Evolutionary conservation across 768 basidiomycete genomes (phyloP).

Genomic region (Tylopilus felleus): DNA sequence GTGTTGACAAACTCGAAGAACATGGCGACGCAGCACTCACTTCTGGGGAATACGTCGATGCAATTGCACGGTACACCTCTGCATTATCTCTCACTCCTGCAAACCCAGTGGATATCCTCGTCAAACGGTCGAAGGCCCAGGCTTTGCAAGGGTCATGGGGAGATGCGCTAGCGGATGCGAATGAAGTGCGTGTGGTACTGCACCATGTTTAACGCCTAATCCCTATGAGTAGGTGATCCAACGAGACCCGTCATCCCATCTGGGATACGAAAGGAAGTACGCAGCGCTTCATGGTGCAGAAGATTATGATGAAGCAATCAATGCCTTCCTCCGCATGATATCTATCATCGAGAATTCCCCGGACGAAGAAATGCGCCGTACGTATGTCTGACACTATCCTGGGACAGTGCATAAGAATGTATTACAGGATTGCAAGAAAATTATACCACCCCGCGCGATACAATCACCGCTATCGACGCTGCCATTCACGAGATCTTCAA

Average conservation of each 20-base stretch:
- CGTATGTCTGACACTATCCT: no score
- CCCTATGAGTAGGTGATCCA: neutral
- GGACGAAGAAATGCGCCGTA: neutral
- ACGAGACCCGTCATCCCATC: neutral
- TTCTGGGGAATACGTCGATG: neutral
- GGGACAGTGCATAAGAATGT: neutral
- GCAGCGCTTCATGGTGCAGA: neutral
- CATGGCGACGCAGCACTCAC: neutral
- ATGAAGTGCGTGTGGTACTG: neutral
- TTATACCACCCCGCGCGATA: neutral
- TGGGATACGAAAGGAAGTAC: conserved; percentile 1
- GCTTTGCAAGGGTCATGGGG: neutral
- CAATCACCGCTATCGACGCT: neutral
- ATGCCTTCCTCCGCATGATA: neutral
- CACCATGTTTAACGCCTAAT: neutral
- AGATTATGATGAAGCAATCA: neutral
- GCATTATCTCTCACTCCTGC: neutral
- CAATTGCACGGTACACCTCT: neutral
- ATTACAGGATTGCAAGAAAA: neutral
- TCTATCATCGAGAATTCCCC: neutral
- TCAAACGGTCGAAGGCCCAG: neutral
- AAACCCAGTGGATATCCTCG: neutral
- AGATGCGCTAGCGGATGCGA: neutral
- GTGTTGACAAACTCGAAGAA: neutral
- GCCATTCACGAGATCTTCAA: neutral